Evolutionary conservation across 192 early-diverging fungal genomes (phyloP).

Genomic region (Podila verticillata): DNA sequence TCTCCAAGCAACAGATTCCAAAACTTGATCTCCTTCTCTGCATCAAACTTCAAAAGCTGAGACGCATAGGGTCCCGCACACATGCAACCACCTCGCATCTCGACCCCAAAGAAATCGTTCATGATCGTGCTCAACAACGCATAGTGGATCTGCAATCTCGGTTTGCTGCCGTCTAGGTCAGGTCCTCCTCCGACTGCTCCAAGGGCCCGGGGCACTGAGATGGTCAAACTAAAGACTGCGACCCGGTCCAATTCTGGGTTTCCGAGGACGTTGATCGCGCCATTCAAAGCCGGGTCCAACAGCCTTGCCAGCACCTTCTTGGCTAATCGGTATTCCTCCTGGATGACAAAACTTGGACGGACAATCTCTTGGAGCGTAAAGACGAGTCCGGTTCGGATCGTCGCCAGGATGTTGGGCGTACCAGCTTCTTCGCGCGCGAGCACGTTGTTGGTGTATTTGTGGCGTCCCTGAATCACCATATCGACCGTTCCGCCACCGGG

Average conservation of each 20-base stretch:
- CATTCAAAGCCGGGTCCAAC: slow-evolving; percentile 4
- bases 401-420: slow-evolving; percentile 38
- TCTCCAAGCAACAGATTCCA: slow-evolving; percentile 34
- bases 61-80: slow-evolving; percentile 50
- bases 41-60: slow-evolving; percentile 34
- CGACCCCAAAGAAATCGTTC: slow-evolving; percentile 61
- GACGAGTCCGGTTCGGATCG: slow-evolving; percentile 37
- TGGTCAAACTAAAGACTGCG: slow-evolving; percentile 40
- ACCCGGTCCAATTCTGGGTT: slow-evolving; percentile 21
- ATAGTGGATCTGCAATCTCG: slow-evolving; percentile 43
- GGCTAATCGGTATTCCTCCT: slow-evolving; percentile 19
- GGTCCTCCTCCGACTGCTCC: too few relatives aligned
- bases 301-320: slow-evolving; percentile 13
- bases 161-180: background rate
- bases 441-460: slow-evolving; percentile 4
- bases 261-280: slow-evolving; percentile 18
- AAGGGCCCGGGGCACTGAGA: slow-evolving; percentile 10
- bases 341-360: background rate
- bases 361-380: slow-evolving; percentile 28
- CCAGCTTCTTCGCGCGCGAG: slow-evolving; percentile 42
- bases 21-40: slow-evolving; percentile 20
- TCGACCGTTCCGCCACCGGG: slow-evolving; percentile 40
- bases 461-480: slow-evolving; percentile 4
- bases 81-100: slow-evolving; percentile 56
- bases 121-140: slow-evolving; percentile 50